Evolutionary conservation across 345 rosid genomes (phyloP).

Genomic region (Mallotus nudiflorus): DNA sequence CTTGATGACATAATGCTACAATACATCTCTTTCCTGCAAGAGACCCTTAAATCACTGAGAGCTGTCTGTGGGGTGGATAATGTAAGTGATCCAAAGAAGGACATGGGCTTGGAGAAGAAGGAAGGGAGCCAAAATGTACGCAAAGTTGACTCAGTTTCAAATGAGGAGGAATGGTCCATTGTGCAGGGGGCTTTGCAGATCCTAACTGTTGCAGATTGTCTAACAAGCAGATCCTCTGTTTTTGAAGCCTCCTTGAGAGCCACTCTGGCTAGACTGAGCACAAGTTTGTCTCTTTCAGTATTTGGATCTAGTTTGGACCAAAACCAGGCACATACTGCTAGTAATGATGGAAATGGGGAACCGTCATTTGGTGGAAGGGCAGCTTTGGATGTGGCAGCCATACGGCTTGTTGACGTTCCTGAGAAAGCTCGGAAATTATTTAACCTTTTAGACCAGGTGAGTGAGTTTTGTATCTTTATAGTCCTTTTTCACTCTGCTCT

Average conservation of each 20-base stretch:
- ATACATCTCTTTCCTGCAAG: slow-evolving; percentile 87
- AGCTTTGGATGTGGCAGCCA: slow-evolving; percentile 84
- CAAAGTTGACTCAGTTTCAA: slow-evolving; percentile 64
- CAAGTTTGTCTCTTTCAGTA: slow-evolving; percentile 72
- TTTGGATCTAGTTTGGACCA: slow-evolving; percentile 76
- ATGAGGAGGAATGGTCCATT: slow-evolving; percentile 99
- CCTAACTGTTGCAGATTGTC: slow-evolving; percentile 93
- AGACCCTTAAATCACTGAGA: slow-evolving; percentile 90
- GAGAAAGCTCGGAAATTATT: slow-evolving; percentile 83
- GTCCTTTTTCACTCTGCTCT: background rate
- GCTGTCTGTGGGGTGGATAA: slow-evolving; percentile 85
- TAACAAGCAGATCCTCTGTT: slow-evolving; percentile 89
- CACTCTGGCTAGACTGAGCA: slow-evolving; percentile 84
- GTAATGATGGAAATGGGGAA: slow-evolving; percentile 52
- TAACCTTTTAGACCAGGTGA: slow-evolving; percentile 89
- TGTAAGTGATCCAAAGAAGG: slow-evolving; percentile 56
- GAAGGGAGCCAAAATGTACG: slow-evolving; percentile 64
- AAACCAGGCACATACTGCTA: slow-evolving; percentile 51
- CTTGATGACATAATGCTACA: slow-evolving; percentile 90
- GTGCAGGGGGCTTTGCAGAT: slow-evolving; percentile 95
- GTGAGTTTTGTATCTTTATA: slow-evolving; percentile 3
- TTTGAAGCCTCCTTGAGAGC: slow-evolving; percentile 96
- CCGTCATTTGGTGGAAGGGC: slow-evolving; percentile 67
- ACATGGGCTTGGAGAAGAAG: slow-evolving; percentile 57
- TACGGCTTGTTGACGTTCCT: slow-evolving; percentile 79